Percentiles rank a stretch among this genome's conserved stretches.
phyloP scores from a whole-genome alignment of 2,329 filamentous ascomycete genomes.

The Parafenestella ontariensis region DNA sequence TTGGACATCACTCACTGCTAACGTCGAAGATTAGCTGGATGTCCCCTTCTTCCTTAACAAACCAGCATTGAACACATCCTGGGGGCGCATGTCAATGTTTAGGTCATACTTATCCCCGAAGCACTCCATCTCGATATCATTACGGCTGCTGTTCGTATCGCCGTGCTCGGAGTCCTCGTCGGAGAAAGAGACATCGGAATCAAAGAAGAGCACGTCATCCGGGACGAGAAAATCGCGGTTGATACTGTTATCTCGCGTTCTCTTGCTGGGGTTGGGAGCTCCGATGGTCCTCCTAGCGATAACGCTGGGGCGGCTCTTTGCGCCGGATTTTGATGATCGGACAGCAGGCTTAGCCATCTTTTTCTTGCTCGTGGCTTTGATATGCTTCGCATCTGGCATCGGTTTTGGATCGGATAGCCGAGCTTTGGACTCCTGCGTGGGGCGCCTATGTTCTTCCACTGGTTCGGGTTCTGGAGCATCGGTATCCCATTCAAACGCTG shows the following conservation, averaged over 20 bases:
- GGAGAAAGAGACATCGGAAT: not conserved
- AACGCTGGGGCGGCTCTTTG: not conserved
- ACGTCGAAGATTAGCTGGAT: not conserved
- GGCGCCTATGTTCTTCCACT: not conserved
- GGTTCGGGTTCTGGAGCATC: slow-evolving; percentile 2
- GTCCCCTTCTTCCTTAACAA: slow-evolving; percentile 1
- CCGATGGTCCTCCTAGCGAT: not conserved
- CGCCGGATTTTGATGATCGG: not conserved
- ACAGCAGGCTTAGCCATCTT: not conserved
- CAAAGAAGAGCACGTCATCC: not conserved
- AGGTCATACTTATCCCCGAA: slow-evolving; percentile 7
- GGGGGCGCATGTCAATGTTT: slow-evolving; percentile 17
- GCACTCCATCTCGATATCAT: slow-evolving; percentile 6
- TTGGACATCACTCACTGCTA: too few relatives aligned
- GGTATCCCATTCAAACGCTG: slow-evolving; percentile 19
- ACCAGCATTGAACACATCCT: slow-evolving; percentile 10
- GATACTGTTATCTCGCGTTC: slow-evolving; percentile 4
- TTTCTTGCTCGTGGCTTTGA: not conserved
- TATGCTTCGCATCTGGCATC: not conserved
- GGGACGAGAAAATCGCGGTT: slow-evolving; percentile 6
- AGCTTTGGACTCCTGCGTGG: not conserved
- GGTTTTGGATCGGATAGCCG: not conserved
- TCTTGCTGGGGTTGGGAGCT: not conserved
- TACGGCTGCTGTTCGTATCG: not conserved
- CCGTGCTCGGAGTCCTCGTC: not conserved